Conservation (phyloP, 2,329 filamentous ascomycete genomes). For the Diplodia scrobiculata region DNA sequence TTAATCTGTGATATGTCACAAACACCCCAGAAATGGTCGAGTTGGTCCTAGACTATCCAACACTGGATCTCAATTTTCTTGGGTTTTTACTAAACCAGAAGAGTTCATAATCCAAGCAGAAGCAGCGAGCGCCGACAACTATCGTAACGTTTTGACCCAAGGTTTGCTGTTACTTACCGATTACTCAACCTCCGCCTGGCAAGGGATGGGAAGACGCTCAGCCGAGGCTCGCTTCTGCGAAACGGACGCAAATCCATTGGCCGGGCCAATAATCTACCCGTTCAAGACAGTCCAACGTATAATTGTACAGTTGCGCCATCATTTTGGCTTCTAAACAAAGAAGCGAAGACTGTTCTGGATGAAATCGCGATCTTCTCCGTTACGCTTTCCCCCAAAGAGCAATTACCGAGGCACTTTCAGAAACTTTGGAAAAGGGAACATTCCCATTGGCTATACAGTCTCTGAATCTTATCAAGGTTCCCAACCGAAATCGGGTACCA, state of each 20-base stretch:
- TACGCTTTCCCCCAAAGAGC: neutral
- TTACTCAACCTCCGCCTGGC: neutral
- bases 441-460: neutral
- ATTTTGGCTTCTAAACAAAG: neutral
- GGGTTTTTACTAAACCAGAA: neutral
- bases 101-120: neutral
- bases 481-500: neutral
- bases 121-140: neutral
- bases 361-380: neutral
- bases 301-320: neutral
- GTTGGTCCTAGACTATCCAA: neutral
- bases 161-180: neutral
- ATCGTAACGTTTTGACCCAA: neutral
- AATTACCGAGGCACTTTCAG: neutral
- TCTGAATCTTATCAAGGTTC: neutral
- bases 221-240: neutral
- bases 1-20: neutral
- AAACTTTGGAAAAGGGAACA: neutral
- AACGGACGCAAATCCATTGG: neutral
- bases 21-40: neutral
- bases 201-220: neutral
- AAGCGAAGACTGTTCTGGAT: neutral
- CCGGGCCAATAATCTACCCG: neutral
- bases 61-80: neutral
- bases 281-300: neutral